Conservation (phyloP, 257 asterid genomes). For the Ophiorrhiza pumila region DNA sequence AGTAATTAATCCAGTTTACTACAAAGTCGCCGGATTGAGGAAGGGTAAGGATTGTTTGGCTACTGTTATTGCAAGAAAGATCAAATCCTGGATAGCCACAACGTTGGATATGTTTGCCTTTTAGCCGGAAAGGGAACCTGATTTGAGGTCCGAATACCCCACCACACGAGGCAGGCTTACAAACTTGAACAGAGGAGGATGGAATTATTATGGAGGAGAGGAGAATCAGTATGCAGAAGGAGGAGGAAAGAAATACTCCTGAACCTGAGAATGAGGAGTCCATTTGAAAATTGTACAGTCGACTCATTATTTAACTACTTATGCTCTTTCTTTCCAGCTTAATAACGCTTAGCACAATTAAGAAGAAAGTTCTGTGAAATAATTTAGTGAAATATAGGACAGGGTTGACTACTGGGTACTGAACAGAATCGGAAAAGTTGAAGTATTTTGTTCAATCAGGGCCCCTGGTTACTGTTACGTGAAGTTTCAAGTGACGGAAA, state of each 20-base stretch:
- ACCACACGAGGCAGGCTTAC: conserved; percentile 49
- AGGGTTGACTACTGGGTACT: neutral
- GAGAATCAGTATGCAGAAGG: conserved; percentile 17
- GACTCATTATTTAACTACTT: neutral
- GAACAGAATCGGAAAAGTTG: neutral
- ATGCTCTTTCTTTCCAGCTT: neutral
- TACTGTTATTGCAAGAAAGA: conserved; percentile 52
- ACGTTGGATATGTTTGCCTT: conserved; percentile 28
- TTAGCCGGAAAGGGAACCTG: conserved; percentile 71
- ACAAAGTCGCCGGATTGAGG: conserved; percentile 67
- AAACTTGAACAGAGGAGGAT: conserved; percentile 26
- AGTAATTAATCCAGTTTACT: conserved; percentile 61
- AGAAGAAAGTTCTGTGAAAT: neutral
- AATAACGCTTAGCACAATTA: neutral
- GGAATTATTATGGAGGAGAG: conserved; percentile 13
- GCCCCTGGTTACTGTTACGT: no score
- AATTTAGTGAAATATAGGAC: neutral
- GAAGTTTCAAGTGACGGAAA: neutral
- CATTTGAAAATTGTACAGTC: neutral
- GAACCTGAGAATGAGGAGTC: conserved; percentile 6
- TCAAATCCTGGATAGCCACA: conserved; percentile 77
- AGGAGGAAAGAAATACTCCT: neutral
- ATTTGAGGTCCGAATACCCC: conserved; percentile 42
- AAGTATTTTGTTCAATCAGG: neutral
- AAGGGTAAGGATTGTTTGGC: conserved; percentile 48